Conservation (phyloP, 345 rosid genomes). For the Heritiera fomes region DNA sequence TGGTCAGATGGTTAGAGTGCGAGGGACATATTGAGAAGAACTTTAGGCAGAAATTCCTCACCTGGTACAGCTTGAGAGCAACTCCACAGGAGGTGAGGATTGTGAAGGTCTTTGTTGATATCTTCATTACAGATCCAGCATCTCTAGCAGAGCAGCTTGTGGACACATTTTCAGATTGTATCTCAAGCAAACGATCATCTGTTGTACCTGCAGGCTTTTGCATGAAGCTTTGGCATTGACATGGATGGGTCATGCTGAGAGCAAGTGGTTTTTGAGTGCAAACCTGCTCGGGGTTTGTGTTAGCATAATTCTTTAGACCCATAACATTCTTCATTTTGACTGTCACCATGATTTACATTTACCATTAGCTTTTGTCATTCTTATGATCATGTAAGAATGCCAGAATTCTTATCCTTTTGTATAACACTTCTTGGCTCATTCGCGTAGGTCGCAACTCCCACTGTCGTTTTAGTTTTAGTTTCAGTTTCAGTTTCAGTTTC, state of each 20-base stretch:
- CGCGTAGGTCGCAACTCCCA: slow-evolving; percentile 11
- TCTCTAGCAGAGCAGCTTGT: slow-evolving; percentile 90
- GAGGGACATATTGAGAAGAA: slow-evolving; percentile 89
- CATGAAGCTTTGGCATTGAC: slow-evolving; percentile 92
- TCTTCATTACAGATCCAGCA: slow-evolving; percentile 67
- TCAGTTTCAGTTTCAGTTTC: not conserved
- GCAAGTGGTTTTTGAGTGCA: slow-evolving; percentile 16
- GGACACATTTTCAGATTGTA: slow-evolving; percentile 80
- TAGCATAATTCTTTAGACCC: slow-evolving; percentile 41
- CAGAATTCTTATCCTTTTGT: slow-evolving; percentile 23
- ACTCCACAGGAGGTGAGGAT: slow-evolving; percentile 68
- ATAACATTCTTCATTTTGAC: slow-evolving; percentile 35
- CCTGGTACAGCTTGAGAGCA: slow-evolving; percentile 94
- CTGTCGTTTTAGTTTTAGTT: not conserved
- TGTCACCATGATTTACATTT: slow-evolving; percentile 26
- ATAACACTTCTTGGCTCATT: slow-evolving; percentile 19
- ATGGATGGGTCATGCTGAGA: slow-evolving; percentile 3
- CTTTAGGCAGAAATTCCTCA: slow-evolving; percentile 90
- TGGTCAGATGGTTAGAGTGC: slow-evolving; percentile 73
- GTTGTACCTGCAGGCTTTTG: slow-evolving; percentile 71
- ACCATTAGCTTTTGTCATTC: slow-evolving; percentile 36
- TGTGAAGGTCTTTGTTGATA: slow-evolving; percentile 79
- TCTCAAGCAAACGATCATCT: slow-evolving; percentile 57
- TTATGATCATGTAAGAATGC: slow-evolving; percentile 37
- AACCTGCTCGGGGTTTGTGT: slow-evolving; percentile 30